phyloP scores from a whole-genome alignment of 1,284 basidiomycete species.

The Trichosporon sp. region DNA sequence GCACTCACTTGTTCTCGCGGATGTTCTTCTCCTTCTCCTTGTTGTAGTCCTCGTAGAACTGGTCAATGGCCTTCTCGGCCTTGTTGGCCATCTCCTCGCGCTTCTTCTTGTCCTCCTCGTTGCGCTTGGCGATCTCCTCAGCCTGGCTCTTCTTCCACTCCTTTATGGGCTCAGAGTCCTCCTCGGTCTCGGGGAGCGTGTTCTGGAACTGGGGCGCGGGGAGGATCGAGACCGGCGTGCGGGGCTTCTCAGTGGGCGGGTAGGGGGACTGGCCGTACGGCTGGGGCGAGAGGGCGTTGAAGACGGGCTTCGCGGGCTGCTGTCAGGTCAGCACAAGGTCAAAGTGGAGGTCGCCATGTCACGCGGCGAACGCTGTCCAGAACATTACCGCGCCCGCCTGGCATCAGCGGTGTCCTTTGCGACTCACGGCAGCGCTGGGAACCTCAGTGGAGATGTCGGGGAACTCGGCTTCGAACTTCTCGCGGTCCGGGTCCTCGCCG shows the following conservation, averaged over 20 bases:
- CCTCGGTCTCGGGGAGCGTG: constrained; percentile 55
- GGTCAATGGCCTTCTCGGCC: constrained; percentile 89
- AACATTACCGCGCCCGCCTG: constrained; percentile 2
- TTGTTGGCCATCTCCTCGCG: constrained; percentile 81
- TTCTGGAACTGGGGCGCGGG: constrained; percentile 52
- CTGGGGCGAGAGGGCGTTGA: constrained; percentile 43
- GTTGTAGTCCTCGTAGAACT: constrained; percentile 93
- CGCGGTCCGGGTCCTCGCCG: constrained; percentile 64
- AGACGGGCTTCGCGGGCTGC: constrained; percentile 36
- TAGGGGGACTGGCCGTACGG: constrained; percentile 49
- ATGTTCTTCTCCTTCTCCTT: constrained; percentile 89
- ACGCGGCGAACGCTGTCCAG: neutral
- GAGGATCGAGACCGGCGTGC: constrained; percentile 60
- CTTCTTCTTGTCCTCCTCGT: constrained; percentile 69
- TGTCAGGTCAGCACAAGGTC: neutral
- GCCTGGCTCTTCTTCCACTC: constrained; percentile 85
- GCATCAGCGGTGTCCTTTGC: neutral
- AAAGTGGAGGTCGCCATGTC: neutral
- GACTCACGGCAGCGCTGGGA: constrained; percentile 9
- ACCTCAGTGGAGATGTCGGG: constrained; percentile 67
- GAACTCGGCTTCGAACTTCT: constrained; percentile 86
- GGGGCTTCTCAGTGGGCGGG: constrained; percentile 53
- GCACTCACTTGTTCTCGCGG: constrained; percentile 85
- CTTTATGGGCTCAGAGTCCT: constrained; percentile 83
- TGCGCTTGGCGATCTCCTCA: constrained; percentile 76